Base-by-base conservation (phyloP, 176 grass and related monocot genomes). In the Juncus effusus region DNA sequence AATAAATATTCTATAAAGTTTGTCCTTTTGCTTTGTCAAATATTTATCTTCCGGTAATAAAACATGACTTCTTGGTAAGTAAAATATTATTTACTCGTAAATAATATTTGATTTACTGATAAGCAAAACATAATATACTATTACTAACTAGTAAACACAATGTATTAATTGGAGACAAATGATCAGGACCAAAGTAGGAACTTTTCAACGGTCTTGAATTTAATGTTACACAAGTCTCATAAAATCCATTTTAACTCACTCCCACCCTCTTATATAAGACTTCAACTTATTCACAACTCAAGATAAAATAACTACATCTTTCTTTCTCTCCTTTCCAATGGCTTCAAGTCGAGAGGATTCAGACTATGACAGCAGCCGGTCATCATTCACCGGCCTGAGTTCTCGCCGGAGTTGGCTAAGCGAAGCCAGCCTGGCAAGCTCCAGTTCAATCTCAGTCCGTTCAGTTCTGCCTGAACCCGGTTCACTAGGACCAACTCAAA, bases 331-430 rank as follows among this genome's bases (percentile, higher is more conserved):
- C 67, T 36, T 65, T 64, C 76, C 54, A 28, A 82, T 83, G 78
- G 70, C 78, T 45, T 52, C 70, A 78, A 62, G 74, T 54, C 80
- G 66, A 64, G 87, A 90, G 10, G 91, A 96, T 55, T 96, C 91
- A 1, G 91, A 90, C 81, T 87, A 87, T 57, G 87, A 87, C 73
- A 96, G 91, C 70, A 80, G 84, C 68, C 65, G 73, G 56, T 96
- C 91, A 11, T 96, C 87, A 42, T 80, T 89, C 41, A 96, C 87
- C 1, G 76, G 72, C 7, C 67, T 65, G 1, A 80, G 70, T 65
- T 90, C 91, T 5, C 73, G 76, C 51, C 76, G 87, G 75, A 96
- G 91, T 72, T 90, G 86, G 77, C 80, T 95, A 69, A 90, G 86
- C 10, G 83, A 90, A 78, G 28, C 59, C 41, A 77, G 74, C 81